Evolutionary conservation across 2,329 filamentous ascomycete species (phyloP).

Genomic region (Aspergillus udagawae): DNA sequence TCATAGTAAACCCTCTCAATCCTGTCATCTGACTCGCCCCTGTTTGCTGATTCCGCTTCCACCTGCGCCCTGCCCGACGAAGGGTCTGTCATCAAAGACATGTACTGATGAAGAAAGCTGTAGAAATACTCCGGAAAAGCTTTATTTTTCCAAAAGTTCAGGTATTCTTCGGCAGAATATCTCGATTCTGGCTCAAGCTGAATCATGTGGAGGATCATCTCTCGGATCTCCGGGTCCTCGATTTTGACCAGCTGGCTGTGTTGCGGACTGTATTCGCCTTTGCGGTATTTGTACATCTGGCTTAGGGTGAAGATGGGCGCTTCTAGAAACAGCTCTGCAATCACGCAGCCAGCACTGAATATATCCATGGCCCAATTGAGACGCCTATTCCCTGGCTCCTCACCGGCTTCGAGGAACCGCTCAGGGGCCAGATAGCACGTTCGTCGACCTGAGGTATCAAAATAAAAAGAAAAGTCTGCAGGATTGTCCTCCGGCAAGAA

Average conservation of each 20-base stretch:
- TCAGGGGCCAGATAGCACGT: slow-evolving; percentile 96
- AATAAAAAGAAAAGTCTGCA: slow-evolving; percentile 96
- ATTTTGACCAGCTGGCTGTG: slow-evolving; percentile 79
- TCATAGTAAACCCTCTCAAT: slow-evolving; percentile 92
- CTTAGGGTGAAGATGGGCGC: slow-evolving; percentile 96
- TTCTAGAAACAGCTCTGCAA: slow-evolving; percentile 93
- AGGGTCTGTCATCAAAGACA: slow-evolving; percentile 91
- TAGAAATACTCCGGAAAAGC: slow-evolving; percentile 97
- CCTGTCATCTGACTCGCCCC: slow-evolving; percentile 84
- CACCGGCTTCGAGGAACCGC: slow-evolving; percentile 71
- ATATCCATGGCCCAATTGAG: slow-evolving; percentile 96
- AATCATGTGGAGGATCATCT: slow-evolving; percentile 94
- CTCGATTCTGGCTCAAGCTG: slow-evolving; percentile 86
- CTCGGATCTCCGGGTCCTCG: slow-evolving; percentile 77
- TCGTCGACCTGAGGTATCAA: slow-evolving; percentile 84
- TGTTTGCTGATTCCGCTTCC: slow-evolving; percentile 64
- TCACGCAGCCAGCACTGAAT: slow-evolving; percentile 94
- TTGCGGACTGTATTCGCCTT: slow-evolving; percentile 85
- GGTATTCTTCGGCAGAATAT: slow-evolving; percentile 89
- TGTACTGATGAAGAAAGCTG: slow-evolving; percentile 94
- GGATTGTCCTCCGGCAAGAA: slow-evolving; percentile 95
- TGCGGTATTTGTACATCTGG: slow-evolving; percentile 90
- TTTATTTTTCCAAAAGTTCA: slow-evolving; percentile 86
- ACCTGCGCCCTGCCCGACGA: slow-evolving; percentile 72
- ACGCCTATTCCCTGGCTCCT: slow-evolving; percentile 59